Percentiles rank a stretch among this genome's conserved stretches.
These are phyloP conservation scores for Neurospora tetrasperma DNA, from an alignment of 495 filamentous ascomycete genomes.

Conservation along the genomic window DNA sequence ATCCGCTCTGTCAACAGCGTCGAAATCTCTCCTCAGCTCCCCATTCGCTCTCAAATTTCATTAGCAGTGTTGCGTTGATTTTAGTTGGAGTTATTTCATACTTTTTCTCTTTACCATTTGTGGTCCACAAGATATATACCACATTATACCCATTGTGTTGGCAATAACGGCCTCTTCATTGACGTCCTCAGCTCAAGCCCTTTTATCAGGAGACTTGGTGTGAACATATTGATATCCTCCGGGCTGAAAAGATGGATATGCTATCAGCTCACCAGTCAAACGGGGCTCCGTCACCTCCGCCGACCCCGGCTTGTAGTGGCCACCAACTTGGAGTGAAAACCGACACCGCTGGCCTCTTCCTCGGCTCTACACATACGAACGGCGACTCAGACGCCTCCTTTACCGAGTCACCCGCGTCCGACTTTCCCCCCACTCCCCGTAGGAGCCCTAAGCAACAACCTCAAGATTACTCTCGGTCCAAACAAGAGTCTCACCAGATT, in stretches of 20 bases:
- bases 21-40: neutral
- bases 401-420: conserved; percentile 7
- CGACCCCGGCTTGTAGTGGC: conserved; percentile 12
- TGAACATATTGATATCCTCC: neutral
- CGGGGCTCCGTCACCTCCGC: conserved; percentile 18
- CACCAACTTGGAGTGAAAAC: neutral
- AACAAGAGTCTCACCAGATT: conserved; percentile 5
- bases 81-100: neutral
- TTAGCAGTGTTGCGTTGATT: neutral
- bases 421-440: neutral
- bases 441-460: conserved; percentile 2
- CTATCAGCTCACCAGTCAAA: conserved; percentile 4
- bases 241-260: neutral
- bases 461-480: neutral
- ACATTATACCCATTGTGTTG: neutral
- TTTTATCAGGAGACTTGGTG: neutral
- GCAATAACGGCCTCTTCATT: neutral
- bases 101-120: neutral
- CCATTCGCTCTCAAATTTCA: neutral
- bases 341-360: conserved; percentile 6
- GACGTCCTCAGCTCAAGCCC: neutral
- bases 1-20: neutral
- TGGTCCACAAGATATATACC: neutral
- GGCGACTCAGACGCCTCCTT: neutral
- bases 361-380: neutral